A percentile compares a stretch with the other conserved stretches of the same genome.
These are phyloP conservation scores for Alternaria viburni DNA, from an alignment of 2,329 filamentous ascomycete species.

Conservation along the genomic window DNA sequence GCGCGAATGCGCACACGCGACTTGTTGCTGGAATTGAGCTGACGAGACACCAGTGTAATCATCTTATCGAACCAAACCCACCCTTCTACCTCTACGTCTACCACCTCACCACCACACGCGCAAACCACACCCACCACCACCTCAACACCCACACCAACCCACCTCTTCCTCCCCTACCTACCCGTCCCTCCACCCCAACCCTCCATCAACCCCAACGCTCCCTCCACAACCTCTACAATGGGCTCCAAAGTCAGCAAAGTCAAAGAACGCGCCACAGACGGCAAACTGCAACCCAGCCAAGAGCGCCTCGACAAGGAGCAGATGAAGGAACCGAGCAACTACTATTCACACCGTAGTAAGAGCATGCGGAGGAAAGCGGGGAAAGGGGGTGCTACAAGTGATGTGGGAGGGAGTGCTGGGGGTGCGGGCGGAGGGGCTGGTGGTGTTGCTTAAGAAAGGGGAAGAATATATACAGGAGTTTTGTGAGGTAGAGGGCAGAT, in stretches of 20 bases:
- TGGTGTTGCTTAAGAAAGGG: background rate
- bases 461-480: background rate
- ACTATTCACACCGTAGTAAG: conserved; percentile 43
- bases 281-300: conserved; percentile 34
- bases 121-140: background rate
- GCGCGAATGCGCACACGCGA: background rate
- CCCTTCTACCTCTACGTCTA: background rate
- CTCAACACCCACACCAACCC: background rate
- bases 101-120: background rate
- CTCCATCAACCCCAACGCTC: background rate
- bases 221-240: conserved; percentile 20
- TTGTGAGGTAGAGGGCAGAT: background rate
- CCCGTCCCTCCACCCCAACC: background rate
- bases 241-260: conserved; percentile 40
- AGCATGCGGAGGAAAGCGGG: conserved; percentile 42
- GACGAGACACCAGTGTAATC: conserved; percentile 17
- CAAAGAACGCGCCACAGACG: conserved; percentile 14
- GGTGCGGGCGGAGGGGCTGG: conserved; percentile 17
- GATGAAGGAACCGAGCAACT: conserved; percentile 44
- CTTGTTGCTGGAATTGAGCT: background rate
- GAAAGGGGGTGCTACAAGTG: conserved; percentile 9
- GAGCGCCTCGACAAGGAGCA: conserved; percentile 40
- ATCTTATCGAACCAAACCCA: conserved; percentile 21
- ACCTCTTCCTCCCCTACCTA: background rate
- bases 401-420: background rate